A percentile compares a stretch with the other conserved stretches of the same genome.
These are phyloP conservation scores for Saccharomycopsis olivae DNA, from an alignment of 805 yeast genomes.

Conservation along the genomic window DNA sequence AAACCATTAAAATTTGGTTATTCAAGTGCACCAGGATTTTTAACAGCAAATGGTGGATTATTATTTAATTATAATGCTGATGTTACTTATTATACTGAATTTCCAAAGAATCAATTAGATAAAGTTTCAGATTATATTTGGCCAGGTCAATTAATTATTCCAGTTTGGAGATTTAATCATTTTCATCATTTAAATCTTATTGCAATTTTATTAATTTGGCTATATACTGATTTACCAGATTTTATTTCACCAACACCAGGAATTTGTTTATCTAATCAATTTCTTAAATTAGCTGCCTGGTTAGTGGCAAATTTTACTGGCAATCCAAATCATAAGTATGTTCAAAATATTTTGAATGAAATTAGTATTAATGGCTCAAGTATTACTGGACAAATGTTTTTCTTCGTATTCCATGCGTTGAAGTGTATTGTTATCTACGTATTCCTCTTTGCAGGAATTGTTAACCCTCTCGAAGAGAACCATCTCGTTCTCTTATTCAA, in stretches of 20 bases:
- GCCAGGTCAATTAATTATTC: constrained; percentile 86
- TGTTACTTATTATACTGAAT: constrained; percentile 22
- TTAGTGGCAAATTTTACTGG: constrained; percentile 24
- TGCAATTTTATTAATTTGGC: constrained; percentile 48
- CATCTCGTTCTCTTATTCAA: constrained; percentile 22
- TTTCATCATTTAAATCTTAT: constrained; percentile 31
- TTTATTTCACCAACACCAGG: constrained; percentile 89
- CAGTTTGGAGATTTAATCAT: constrained; percentile 49
- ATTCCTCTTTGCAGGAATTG: constrained; percentile 54
- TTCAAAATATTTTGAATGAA: constrained; percentile 40
- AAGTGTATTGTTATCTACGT: constrained; percentile 49
- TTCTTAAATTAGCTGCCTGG: constrained; percentile 26
- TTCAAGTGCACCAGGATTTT: constrained; percentile 61
- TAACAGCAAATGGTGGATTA: constrained; percentile 76
- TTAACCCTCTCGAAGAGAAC: constrained; percentile 61
- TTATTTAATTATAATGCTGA: constrained; percentile 55
- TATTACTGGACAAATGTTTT: constrained; percentile 46
- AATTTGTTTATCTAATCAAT: constrained; percentile 58
- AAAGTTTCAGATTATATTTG: constrained; percentile 51
- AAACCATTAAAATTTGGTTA: constrained; percentile 56
- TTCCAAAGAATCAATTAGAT: constrained; percentile 20
- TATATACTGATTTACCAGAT: constrained; percentile 91
- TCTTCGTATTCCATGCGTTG: constrained; percentile 61
- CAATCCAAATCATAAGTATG: constrained; percentile 31
- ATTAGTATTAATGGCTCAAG: constrained; percentile 30